Evolutionary conservation across 2,329 filamentous ascomycete species (phyloP), one percentile per base, ranked within the genome.

Genomic region (Aspergillus latus): DNA sequence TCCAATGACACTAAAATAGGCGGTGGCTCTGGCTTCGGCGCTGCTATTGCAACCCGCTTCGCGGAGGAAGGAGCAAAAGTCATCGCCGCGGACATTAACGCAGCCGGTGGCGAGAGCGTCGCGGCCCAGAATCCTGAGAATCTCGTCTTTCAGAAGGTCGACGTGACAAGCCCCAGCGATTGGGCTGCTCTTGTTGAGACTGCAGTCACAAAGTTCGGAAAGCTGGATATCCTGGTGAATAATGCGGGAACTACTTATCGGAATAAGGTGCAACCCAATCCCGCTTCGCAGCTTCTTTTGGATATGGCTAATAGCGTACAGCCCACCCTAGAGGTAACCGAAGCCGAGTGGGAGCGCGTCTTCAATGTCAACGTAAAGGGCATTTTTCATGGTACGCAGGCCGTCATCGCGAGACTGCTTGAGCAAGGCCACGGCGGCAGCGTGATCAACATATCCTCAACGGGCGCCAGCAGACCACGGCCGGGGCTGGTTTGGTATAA

Each of bases 401-500:
- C 68, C 2, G 64, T 73, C 1, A 67, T 78, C 47, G 70, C 70
- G 1, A 64, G 65, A 5, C 59, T 77, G 49, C 69, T 75, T 37
- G 64, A 75, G 49, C 69, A 76, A 46, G 74, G 74, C 3, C 59
- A 66, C 13, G 76, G 75, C 10, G 76, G 76, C 0, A 71, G 70
- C 4, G 72, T 78, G 58, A 75, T 78, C 59, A 78, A 78, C 59
- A 73, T 78, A 49, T 76, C 75, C 5, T 75, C 71, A 3, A 76
- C 75, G 13, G 76, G 75, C 3, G 75, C 75, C 5, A 68, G 66
- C 56, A 68, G 76, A 43, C 76, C 76, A 2, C 62, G 75, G 9
- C 74, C 75, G 0, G 76, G 76, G 0, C 60, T 78, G 54, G 75
- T 77, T 13, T 78, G 76, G 76, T 78, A 78, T 58, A 78, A 77